Conservation (phyloP, 257 asterid species). For the Rehmannia glutinosa region DNA sequence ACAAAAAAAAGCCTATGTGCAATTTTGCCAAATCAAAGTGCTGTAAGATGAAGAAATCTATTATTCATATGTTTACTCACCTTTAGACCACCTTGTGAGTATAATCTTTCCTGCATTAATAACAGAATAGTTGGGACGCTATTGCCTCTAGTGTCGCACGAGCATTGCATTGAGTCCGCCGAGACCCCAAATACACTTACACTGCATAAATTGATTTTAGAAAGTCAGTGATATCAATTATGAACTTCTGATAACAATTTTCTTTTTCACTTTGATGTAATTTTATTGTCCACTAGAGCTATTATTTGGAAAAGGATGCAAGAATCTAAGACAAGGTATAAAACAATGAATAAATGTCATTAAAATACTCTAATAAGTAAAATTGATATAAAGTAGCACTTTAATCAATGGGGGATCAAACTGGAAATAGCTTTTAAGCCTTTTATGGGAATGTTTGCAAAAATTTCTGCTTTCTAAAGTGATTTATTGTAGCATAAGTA, state of each 20-base stretch:
- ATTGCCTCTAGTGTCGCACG: constrained; percentile 83
- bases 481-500: too few relatives aligned
- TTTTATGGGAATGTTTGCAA: too few relatives aligned
- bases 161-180: constrained; percentile 97
- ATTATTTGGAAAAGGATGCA: too few relatives aligned
- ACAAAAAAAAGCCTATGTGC: too few relatives aligned
- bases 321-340: neutral
- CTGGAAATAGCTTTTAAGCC: neutral
- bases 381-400: neutral
- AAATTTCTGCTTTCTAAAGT: too few relatives aligned
- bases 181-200: constrained; percentile 95
- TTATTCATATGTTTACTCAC: constrained; percentile 33
- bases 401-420: neutral
- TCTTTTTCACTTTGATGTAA: neutral
- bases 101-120: constrained; percentile 78
- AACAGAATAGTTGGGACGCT: constrained; percentile 93
- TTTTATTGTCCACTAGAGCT: too few relatives aligned
- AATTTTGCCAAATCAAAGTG: too few relatives aligned
- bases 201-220: constrained; percentile 35
- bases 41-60: too few relatives aligned
- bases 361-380: neutral
- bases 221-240: constrained; percentile 12
- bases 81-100: constrained; percentile 80
- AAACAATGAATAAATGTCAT: neutral
- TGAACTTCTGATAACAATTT: neutral